Conservation (phyloP, 2,329 filamentous ascomycete genomes). For the Aspergillus viridinutans region DNA sequence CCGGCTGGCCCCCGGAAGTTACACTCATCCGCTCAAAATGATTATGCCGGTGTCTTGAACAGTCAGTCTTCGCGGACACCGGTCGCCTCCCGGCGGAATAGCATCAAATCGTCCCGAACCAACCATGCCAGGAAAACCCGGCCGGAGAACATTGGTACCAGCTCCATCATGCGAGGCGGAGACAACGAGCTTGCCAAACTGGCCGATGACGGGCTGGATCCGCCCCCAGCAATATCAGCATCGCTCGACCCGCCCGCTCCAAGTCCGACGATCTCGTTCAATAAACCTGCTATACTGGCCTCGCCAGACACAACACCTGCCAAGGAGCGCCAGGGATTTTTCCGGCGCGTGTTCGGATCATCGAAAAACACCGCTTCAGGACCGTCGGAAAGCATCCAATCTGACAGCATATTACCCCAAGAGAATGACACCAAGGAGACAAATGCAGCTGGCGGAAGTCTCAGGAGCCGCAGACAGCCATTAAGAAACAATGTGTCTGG, state of each 20-base stretch:
- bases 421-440: constrained; percentile 24
- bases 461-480: constrained; percentile 25
- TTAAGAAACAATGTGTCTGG: constrained; percentile 21
- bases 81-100: constrained; percentile 38
- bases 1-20: constrained; percentile 69
- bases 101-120: constrained; percentile 40
- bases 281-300: constrained; percentile 43
- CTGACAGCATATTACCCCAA: constrained; percentile 18
- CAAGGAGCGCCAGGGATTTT: constrained; percentile 81
- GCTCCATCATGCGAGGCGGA: constrained; percentile 24
- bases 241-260: constrained; percentile 49
- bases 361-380: constrained; percentile 51
- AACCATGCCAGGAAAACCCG: constrained; percentile 33
- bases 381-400: constrained; percentile 17
- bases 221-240: constrained; percentile 41
- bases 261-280: constrained; percentile 50
- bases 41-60: constrained; percentile 21
- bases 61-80: constrained; percentile 27
- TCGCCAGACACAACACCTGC: constrained; percentile 43
- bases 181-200: constrained; percentile 28
- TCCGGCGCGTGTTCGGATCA: constrained; percentile 83
- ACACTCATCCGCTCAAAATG: constrained; percentile 40
- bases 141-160: constrained; percentile 38
- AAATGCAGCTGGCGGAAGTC: constrained; percentile 13
- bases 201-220: constrained; percentile 25